phyloP scores from a whole-genome alignment of 441 rosid genomes.

The Erodium trifolium region DNA sequence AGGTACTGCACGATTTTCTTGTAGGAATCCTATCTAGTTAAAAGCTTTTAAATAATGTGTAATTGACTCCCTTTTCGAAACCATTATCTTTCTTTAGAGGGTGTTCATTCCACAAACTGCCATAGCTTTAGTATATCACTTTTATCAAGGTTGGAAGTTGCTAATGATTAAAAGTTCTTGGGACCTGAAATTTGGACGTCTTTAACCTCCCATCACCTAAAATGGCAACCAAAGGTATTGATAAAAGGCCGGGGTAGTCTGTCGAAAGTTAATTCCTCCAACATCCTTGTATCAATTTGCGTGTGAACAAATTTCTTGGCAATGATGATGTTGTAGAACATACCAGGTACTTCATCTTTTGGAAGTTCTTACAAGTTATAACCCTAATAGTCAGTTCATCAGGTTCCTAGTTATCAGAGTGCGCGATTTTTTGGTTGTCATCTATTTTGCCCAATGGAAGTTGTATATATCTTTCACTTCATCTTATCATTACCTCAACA shows the following conservation, averaged over 20 bases:
- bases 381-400: background rate
- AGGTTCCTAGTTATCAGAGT: too few relatives aligned
- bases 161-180: too few relatives aligned
- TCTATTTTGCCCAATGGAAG: background rate
- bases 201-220: too few relatives aligned
- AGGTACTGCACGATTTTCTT: background rate
- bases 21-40: background rate
- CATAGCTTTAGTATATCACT: background rate
- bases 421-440: too few relatives aligned
- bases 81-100: too few relatives aligned
- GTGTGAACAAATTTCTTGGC: background rate
- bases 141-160: background rate
- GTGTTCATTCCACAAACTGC: background rate
- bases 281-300: background rate
- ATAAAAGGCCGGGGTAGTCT: background rate
- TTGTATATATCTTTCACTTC: background rate
- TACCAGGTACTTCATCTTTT: background rate
- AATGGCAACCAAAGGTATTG: too few relatives aligned
- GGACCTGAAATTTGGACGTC: too few relatives aligned
- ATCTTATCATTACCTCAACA: conserved; percentile 1
- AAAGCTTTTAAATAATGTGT: background rate
- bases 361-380: background rate
- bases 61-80: too few relatives aligned
- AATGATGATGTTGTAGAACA: background rate
- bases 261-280: background rate